These are phyloP conservation scores for Calvatia gigantea DNA, from an alignment of 768 basidiomycete species.

Conservation along the genomic window DNA sequence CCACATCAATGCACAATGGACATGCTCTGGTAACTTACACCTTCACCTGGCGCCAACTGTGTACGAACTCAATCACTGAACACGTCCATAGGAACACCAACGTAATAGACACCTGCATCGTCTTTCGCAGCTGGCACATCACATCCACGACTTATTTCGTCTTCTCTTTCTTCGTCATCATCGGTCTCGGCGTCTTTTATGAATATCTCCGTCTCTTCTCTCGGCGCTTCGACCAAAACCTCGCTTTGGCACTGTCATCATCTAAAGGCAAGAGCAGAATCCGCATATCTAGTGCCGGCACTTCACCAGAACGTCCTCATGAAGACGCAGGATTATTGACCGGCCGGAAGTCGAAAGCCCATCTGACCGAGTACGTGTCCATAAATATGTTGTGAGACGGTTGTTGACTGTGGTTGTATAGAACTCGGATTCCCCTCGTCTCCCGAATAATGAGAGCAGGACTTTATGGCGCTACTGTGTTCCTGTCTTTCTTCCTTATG, in stretches of 20 bases:
- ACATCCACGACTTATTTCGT: slow-evolving; percentile 50
- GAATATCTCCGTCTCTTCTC: slow-evolving; percentile 75
- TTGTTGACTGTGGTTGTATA: slow-evolving; percentile 19
- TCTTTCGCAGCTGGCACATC: slow-evolving; percentile 80
- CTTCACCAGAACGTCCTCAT: slow-evolving; percentile 31
- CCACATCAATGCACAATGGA: slow-evolving; percentile 61
- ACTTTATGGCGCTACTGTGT: slow-evolving; percentile 73
- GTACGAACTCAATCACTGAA: not conserved
- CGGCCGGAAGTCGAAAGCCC: slow-evolving; percentile 37
- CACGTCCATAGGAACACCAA: slow-evolving; percentile 61
- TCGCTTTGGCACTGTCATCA: slow-evolving; percentile 45
- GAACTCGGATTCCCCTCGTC: slow-evolving; percentile 45
- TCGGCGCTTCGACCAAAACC: slow-evolving; percentile 51
- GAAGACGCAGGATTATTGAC: slow-evolving; percentile 57
- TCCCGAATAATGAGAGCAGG: slow-evolving; percentile 57
- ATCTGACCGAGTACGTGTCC: slow-evolving; percentile 40
- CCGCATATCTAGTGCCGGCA: slow-evolving; percentile 29
- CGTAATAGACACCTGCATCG: slow-evolving; percentile 75
- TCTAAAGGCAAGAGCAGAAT: slow-evolving; percentile 39
- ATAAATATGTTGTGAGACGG: not conserved
- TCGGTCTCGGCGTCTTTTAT: slow-evolving; percentile 67
- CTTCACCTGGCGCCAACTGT: not conserved
- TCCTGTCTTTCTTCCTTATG: slow-evolving; percentile 90
- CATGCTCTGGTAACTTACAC: slow-evolving; percentile 65
- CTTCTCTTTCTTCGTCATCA: slow-evolving; percentile 62